Evolutionary conservation across 2,329 filamentous ascomycete species (phyloP).

Genomic region (Colletotrichum gigasporum): DNA sequence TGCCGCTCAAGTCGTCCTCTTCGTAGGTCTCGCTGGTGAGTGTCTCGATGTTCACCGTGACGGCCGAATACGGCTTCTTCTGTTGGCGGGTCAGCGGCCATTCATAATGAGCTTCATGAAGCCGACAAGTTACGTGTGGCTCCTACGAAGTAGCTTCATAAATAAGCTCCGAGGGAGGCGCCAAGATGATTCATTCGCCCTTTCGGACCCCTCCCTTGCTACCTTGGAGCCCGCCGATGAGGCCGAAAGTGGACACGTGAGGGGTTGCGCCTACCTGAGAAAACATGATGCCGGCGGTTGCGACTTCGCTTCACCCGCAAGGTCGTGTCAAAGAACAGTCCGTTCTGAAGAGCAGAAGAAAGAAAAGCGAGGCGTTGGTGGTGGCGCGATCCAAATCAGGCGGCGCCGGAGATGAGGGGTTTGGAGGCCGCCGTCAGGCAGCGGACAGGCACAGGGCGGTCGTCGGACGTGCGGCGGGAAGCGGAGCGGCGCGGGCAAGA

Average conservation of each 20-base stretch:
- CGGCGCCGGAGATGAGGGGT: conserved; percentile 23
- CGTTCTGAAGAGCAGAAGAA: no score
- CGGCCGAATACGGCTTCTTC: conserved; percentile 86
- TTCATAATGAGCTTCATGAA: neutral
- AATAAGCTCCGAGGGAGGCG: neutral
- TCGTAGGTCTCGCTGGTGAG: conserved; percentile 90
- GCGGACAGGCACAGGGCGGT: neutral
- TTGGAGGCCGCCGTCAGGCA: neutral
- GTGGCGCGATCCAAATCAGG: neutral
- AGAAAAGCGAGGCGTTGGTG: neutral
- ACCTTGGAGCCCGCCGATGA: neutral
- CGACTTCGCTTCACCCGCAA: neutral
- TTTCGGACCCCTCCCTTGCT: neutral
- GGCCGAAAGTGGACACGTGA: neutral
- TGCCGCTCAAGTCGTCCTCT: conserved; percentile 89
- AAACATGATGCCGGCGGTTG: conserved; percentile 1
- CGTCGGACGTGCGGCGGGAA: neutral
- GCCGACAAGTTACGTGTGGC: neutral
- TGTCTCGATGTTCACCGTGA: conserved; percentile 91
- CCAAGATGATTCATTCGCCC: neutral
- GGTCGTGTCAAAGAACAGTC: neutral
- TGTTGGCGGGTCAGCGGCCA: conserved; percentile 1
- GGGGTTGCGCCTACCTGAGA: conserved; percentile 14
- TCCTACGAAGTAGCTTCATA: neutral
- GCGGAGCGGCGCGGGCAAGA: neutral